Base-by-base conservation (phyloP, 169 alveolate species). In the Miamiensis avidus region DNA sequence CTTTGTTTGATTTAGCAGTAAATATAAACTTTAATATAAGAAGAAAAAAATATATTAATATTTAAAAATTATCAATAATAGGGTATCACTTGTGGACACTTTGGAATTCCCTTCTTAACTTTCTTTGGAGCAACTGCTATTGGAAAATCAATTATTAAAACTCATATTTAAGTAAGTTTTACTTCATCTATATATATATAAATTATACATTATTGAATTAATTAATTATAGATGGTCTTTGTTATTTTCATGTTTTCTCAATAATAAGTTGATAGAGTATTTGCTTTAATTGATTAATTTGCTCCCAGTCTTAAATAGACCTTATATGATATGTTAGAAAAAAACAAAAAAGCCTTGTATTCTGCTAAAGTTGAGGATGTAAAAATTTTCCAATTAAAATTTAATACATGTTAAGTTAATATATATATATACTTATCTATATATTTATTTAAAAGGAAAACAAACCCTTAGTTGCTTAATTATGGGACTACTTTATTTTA, bases 51-150 rank as follows among this genome's bases (percentile, higher is more conserved):
- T 84, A 95, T 92, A 32, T 85, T 97, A 91, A 96, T 96, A 83
- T 98, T 96, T 77, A 83, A 97, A n/a, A 96, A 98, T 81, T 27
- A 6, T 34, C 20, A 31, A 0, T 27, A 25, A 32, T 29, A 0
- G 64, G 99, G 99, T 31, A 89, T 98, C 31, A 88, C 96, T 64
- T 98, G 99, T 86, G 99, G 99, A 0, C 99, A 98, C 78, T 98
- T 96, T 93, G 87, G 95, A 82, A 95, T 98, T 89, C 96, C 98
- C 1, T 96, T 98, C 84, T 75, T 89, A 91, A 93, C 90, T 27
- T 98, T 98, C 96, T 98, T 97, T 83, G 95, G 96, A 32, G 98
- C 99, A 25, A 92, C 98, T 20, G 88, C 95, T 73, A 84, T 97
- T 65, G 99, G 99, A 25, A 98, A 98, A 84, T 98, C 98, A 32